Conservation (phyloP, 306 rosid genomes). For the Urtica urens region DNA sequence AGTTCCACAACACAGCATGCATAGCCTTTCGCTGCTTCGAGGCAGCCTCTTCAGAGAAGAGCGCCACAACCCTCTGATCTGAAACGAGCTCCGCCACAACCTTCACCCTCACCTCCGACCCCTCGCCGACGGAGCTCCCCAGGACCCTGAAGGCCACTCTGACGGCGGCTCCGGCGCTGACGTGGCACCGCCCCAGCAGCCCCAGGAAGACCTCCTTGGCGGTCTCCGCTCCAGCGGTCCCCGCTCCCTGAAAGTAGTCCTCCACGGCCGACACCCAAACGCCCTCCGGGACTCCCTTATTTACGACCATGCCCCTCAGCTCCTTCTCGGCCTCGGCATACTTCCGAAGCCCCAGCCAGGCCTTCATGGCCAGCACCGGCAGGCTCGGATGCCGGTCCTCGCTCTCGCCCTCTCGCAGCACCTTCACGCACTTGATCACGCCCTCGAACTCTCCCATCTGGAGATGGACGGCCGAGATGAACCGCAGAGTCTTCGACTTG, state of each 20-base stretch:
- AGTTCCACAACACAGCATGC: slow-evolving; percentile 88
- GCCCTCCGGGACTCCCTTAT: slow-evolving; percentile 66
- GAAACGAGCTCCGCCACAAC: slow-evolving; percentile 82
- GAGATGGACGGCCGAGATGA: slow-evolving; percentile 72
- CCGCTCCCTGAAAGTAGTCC: slow-evolving; percentile 57
- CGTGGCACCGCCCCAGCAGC: slow-evolving; percentile 71
- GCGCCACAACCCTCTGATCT: slow-evolving; percentile 73
- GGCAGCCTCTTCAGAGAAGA: slow-evolving; percentile 46
- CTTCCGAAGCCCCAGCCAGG: slow-evolving; percentile 76
- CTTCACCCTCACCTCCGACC: slow-evolving; percentile 55
- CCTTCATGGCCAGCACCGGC: slow-evolving; percentile 87
- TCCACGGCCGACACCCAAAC: slow-evolving; percentile 88
- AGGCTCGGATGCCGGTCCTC: slow-evolving; percentile 81
- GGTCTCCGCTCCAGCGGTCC: slow-evolving; percentile 85
- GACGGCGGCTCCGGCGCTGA: slow-evolving; percentile 77
- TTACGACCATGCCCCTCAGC: slow-evolving; percentile 71
- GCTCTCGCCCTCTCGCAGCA: slow-evolving; percentile 56
- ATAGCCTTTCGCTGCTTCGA: slow-evolving; percentile 61
- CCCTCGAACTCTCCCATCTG: slow-evolving; percentile 75
- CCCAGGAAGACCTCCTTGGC: slow-evolving; percentile 84
- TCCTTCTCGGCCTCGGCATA: slow-evolving; percentile 78
- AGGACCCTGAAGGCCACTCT: slow-evolving; percentile 60
- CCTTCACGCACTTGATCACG: slow-evolving; percentile 79
- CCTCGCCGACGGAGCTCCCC: slow-evolving; percentile 35
- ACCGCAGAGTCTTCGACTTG: slow-evolving; percentile 61